Evolutionary conservation across 2,329 filamentous ascomycete genomes (phyloP).

Genomic region (Cladosporium sp.): DNA sequence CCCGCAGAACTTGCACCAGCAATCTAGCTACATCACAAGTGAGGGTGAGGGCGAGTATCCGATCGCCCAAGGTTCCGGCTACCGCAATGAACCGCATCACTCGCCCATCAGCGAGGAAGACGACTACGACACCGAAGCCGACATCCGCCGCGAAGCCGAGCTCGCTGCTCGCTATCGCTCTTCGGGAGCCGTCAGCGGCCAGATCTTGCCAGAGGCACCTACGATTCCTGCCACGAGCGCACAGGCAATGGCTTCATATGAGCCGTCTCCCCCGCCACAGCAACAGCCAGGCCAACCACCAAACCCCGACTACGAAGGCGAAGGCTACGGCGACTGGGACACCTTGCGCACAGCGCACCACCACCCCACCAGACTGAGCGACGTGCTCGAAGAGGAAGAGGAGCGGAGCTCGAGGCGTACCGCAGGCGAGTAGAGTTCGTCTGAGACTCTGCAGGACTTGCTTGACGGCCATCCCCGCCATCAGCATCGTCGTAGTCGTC

Average conservation of each 20-base stretch:
- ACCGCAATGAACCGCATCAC: conserved; percentile 22
- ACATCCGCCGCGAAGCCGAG: conserved; percentile 50
- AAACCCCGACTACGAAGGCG: conserved; percentile 42
- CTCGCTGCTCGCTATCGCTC: conserved; percentile 49
- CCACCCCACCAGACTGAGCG: conserved; percentile 83
- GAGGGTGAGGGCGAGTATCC: conserved; percentile 74
- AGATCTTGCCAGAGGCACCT: conserved; percentile 34
- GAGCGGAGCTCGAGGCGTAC: conserved; percentile 38
- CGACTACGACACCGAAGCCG: conserved; percentile 57
- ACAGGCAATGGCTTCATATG: conserved; percentile 36
- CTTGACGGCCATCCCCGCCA: neutral
- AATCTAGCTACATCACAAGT: conserved; percentile 47
- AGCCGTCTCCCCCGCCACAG: conserved; percentile 23
- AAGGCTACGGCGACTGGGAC: conserved; percentile 70
- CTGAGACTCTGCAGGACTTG: neutral
- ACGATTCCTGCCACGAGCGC: conserved; percentile 33
- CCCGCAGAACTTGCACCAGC: conserved; percentile 18
- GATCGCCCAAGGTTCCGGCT: conserved; percentile 46
- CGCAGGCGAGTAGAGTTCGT: conserved; percentile 21
- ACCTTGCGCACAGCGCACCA: conserved; percentile 68
- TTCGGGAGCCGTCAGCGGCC: conserved; percentile 23
- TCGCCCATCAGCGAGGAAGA: conserved; percentile 40
- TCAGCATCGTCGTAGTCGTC: neutral
- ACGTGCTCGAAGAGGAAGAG: conserved; percentile 85
- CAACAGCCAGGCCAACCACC: conserved; percentile 25